A percentile compares a stretch with the other conserved stretches of the same genome.
These are phyloP conservation scores for Boletales sp. DNA, from an alignment of 768 basidiomycete species.

Conservation along the genomic window DNA sequence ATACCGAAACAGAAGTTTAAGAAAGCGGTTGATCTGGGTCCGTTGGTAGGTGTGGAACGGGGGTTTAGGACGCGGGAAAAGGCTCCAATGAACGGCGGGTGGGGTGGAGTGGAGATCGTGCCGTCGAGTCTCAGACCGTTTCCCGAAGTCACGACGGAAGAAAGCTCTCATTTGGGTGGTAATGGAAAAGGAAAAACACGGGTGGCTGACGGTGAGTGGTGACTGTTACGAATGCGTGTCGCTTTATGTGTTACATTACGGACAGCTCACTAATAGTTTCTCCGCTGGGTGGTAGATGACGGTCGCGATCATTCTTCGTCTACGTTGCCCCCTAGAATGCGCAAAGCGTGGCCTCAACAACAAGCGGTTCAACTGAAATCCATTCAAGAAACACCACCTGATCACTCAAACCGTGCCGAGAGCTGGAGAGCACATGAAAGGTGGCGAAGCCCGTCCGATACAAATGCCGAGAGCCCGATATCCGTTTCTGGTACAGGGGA, in stretches of 20 bases:
- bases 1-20: neutral
- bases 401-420: slow-evolving; percentile 1
- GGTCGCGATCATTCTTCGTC: slow-evolving; percentile 8
- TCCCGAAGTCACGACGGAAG: slow-evolving; percentile 13
- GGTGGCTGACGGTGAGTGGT: slow-evolving; percentile 22
- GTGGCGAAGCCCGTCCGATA: slow-evolving; percentile 18
- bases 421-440: slow-evolving; percentile 16
- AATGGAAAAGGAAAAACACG: slow-evolving; percentile 20
- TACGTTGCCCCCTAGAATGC: slow-evolving; percentile 60
- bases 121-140: slow-evolving; percentile 22
- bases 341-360: slow-evolving; percentile 43
- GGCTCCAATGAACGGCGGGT: slow-evolving; percentile 54
- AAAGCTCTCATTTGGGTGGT: neutral
- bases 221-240: neutral
- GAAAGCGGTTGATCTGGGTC: slow-evolving; percentile 49
- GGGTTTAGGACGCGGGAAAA: slow-evolving; percentile 63
- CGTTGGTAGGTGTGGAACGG: slow-evolving; percentile 55
- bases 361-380: neutral
- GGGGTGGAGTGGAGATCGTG: slow-evolving; percentile 61
- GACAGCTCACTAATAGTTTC: neutral
- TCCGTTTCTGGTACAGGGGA: slow-evolving; percentile 9
- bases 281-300: neutral
- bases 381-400: slow-evolving; percentile 1
- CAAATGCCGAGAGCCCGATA: slow-evolving; percentile 19
- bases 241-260: no score